Conservation (phyloP, 2,329 filamentous ascomycete species). For the Botrytis tulipae region DNA sequence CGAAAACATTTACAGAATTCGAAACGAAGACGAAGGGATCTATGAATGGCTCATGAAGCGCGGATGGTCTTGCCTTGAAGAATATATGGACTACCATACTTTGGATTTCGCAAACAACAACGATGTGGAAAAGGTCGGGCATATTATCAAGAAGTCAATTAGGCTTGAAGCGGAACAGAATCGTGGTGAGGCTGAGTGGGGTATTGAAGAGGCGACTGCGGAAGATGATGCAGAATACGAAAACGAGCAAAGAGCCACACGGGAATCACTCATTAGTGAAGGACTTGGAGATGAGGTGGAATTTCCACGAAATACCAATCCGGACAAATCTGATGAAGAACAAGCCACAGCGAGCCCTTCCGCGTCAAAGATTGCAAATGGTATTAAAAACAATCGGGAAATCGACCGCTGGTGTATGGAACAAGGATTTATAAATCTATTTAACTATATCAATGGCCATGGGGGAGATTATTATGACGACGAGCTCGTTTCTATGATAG, state of each 20-base stretch:
- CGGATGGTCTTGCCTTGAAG: background rate
- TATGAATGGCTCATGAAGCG: background rate
- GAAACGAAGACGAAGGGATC: conserved; percentile 2
- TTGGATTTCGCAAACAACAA: background rate
- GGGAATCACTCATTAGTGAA: background rate
- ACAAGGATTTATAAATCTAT: background rate
- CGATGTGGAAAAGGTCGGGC: background rate
- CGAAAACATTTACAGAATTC: background rate
- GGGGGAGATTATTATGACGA: background rate
- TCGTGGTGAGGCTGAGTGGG: background rate
- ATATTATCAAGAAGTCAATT: background rate
- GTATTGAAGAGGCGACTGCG: no score
- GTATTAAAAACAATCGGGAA: background rate
- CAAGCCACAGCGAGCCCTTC: conserved; percentile 41
- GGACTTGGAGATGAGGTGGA: background rate
- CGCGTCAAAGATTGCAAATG: conserved; percentile 42
- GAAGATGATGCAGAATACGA: background rate
- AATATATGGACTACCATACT: background rate
- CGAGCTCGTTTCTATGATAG: background rate
- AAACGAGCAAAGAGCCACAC: background rate
- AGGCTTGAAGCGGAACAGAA: background rate
- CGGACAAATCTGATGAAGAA: conserved; percentile 39
- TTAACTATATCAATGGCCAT: background rate
- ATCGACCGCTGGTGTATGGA: background rate
- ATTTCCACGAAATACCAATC: background rate